A percentile compares a stretch with the other conserved stretches of the same genome.
Conservation (phyloP, 2,329 filamentous ascomycete species). For the Aspergillus quadricinctus region DNA sequence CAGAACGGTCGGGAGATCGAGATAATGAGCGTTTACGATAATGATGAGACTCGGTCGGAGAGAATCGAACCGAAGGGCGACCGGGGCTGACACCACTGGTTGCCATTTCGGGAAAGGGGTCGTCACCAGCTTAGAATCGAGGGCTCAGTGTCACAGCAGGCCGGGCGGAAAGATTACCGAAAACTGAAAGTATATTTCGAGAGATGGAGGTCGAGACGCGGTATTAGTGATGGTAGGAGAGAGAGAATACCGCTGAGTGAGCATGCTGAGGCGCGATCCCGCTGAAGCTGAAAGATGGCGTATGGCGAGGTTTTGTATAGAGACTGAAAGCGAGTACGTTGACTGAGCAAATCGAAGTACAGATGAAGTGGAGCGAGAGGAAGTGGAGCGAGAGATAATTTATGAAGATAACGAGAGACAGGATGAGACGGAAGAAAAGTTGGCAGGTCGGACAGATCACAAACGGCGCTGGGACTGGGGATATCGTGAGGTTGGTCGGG, state of each 20-base stretch:
- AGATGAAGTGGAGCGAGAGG: conserved; percentile 2
- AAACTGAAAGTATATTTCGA: conserved; percentile 17
- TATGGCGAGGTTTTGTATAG: neutral
- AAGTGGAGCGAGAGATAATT: neutral
- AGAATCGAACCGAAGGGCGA: conserved; percentile 26
- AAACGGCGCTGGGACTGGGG: neutral
- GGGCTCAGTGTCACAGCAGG: conserved; percentile 18
- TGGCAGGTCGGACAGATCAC: neutral
- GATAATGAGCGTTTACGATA: conserved; percentile 32
- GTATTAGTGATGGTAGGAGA: conserved; percentile 19
- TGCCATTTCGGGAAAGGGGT: conserved; percentile 26
- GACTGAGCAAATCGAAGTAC: conserved; percentile 1
- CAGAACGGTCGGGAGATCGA: conserved; percentile 35
- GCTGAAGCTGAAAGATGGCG: conserved; percentile 12
- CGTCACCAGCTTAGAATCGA: conserved; percentile 7
- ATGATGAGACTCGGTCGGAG: conserved; percentile 22
- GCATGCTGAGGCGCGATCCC: conserved; percentile 34
- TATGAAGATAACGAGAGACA: neutral
- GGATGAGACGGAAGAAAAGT: neutral
- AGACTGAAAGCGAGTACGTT: neutral
- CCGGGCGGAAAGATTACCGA: conserved; percentile 6
- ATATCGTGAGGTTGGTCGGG: neutral
- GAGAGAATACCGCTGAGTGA: conserved; percentile 25
- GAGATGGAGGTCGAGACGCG: conserved; percentile 26
- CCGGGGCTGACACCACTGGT: conserved; percentile 26